Base-by-base conservation (phyloP, 108 stramenopile genomes). In the Schizochytrium sp. region DNA sequence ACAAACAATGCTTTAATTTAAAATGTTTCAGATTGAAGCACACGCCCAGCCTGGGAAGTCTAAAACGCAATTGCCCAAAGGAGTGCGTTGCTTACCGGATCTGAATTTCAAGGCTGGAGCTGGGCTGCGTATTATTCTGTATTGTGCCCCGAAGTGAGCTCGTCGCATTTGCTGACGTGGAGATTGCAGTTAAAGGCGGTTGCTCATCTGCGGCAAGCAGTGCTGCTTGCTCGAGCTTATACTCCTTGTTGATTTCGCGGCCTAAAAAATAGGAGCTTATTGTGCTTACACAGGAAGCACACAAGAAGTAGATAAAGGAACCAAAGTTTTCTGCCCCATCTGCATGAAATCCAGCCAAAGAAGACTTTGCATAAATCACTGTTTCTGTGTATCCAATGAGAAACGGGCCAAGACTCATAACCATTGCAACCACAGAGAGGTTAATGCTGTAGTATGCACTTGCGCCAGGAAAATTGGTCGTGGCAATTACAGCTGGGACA, bases 401-500 rank as follows among this genome's bases (percentile, higher is more conserved):
- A 69, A 69, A 69, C 42, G 64, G 64, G 0, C 64, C 64, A 15
- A 69, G 5, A 69, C 64, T 69, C 12, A 44, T 69, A 7, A 69
- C 28, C 19, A 44, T 69, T 38, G 44, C 40, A 15, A 44, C 64
- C 42, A 69, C 44, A 44, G 64, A 69, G 0, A 69, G 7, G 1
- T 69, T 69, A 38, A 69, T 15, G 12, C 42, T 44, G 2, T 69
- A 44, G 64, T 69, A 38, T 7, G 64, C 64, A 15, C 40, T 69
- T 38, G 42, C 64, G 64, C 64, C 64, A 7, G 64, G 64, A 15
- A 69, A 69, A 8, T 38, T 44, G 19, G 15, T 7, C 42, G 64
- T 69, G 10, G 64, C 40, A 0, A 69, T 69, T 10, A 69, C 64
- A 12, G 64, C 64, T 44, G 44, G 8, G 42, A 44, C 44, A 44